Conservation (phyloP, 2,329 filamentous ascomycete genomes). For the Teratosphaeria nubilosa region DNA sequence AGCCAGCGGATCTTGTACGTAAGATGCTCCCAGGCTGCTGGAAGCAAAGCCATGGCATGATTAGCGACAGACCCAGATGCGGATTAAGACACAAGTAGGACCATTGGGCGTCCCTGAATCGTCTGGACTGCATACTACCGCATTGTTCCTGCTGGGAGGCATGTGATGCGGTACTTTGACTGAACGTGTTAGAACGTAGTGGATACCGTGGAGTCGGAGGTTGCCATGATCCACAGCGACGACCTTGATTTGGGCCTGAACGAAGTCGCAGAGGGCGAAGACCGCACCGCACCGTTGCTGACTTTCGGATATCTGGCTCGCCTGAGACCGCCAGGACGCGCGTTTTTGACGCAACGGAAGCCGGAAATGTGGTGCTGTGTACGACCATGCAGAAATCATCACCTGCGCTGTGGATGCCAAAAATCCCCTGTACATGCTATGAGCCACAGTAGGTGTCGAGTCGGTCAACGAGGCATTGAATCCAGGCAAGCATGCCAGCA, state of each 20-base stretch:
- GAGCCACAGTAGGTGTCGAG: not conserved
- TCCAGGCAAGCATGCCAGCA: not conserved
- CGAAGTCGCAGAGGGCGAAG: conserved; percentile 5
- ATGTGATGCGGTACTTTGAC: not conserved
- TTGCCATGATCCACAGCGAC: conserved; percentile 8
- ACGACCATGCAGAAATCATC: conserved; percentile 8
- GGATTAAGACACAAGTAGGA: not conserved
- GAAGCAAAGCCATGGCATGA: not conserved
- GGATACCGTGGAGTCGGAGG: conserved; percentile 5
- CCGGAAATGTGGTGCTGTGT: conserved; percentile 5
- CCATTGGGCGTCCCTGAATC: not conserved
- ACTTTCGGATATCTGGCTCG: not conserved
- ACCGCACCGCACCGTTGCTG: not conserved
- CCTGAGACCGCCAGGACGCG: not conserved
- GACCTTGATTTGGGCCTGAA: conserved; percentile 5
- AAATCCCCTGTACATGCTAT: conserved; percentile 6
- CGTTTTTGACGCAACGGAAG: not conserved
- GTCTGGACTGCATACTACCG: not conserved
- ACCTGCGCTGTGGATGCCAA: conserved; percentile 5
- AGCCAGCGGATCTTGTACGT: not conserved
- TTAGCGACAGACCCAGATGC: not conserved
- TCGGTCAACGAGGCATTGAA: not conserved
- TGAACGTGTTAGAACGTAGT: not conserved
- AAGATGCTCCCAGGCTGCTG: not conserved
- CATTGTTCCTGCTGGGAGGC: not conserved